Base-by-base conservation (phyloP, 148 eudicot species). In the Diospyros kaki region DNA sequence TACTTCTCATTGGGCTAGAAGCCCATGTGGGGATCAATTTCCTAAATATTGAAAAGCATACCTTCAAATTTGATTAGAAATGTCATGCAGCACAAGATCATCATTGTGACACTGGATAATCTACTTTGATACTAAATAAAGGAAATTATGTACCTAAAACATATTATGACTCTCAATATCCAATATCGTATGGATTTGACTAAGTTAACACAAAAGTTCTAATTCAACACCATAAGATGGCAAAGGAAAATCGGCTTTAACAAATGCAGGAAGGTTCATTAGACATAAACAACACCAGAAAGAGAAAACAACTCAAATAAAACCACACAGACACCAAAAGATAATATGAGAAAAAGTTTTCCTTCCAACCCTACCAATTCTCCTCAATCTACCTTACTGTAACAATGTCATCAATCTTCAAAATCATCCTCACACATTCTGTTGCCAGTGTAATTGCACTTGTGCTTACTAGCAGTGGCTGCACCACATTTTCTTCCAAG, bases 351-450 rank as follows among this genome's bases (percentile, higher is more conserved):
- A n/a, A 65, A 64, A 38, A 58, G 64, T 55, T 52, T 55, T 44
- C 40, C 14, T 44, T 51, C 58, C 18, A 67, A 69, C 73, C 72
- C 6, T 39, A 28, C 52, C 28, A 13, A 66, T 73, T 44, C 44
- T 42, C 8, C 41, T 55, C 65, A 64, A 59, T 81, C 92, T 91
- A 91, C 89, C 94, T 85, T 86, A 94, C 98, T 5, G 91, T 92
- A 76, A 94, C 98, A 77, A 94, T 94, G 82, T 94, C 98, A 82
- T 94, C 98, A 82, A 94, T 94, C 97, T 94, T 94, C 92, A 94
- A 83, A 73, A 94, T 94, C 98, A 94, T 94, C 82, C 93, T 84
- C 67, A 94, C 98, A 52, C 97, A 94, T 79, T 92, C 98, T 0
- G 97, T 89, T 6, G 98, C 97, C 79, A 94, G 77, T 39, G 87